Conservation (phyloP, 495 filamentous ascomycete genomes). For the Xylaria longipes region DNA sequence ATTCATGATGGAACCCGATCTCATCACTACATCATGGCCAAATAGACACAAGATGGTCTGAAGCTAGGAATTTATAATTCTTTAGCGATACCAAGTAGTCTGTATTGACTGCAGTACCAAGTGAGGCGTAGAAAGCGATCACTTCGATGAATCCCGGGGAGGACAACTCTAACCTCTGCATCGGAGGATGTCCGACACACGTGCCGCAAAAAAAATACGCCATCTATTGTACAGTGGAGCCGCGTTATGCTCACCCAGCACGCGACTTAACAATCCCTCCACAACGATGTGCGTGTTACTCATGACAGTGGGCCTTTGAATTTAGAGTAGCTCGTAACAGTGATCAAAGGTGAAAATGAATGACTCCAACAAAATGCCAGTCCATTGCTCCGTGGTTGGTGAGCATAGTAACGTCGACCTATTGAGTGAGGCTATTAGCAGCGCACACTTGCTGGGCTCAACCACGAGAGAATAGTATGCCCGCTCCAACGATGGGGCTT, state of each 20-base stretch:
- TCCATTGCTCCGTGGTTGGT: not conserved
- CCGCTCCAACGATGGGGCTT: slow-evolving; percentile 60
- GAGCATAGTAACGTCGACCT: not conserved
- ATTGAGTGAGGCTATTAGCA: not conserved
- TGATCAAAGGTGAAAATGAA: slow-evolving; percentile 13
- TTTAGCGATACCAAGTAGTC: slow-evolving; percentile 16
- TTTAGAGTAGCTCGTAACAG: not conserved
- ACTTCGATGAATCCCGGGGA: not conserved
- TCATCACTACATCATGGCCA: not conserved
- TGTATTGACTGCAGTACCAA: slow-evolving; percentile 22
- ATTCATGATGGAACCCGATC: not conserved
- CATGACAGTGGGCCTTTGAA: not conserved
- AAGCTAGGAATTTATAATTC: not conserved
- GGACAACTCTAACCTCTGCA: not conserved
- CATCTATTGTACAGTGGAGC: slow-evolving; percentile 29
- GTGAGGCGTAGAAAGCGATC: slow-evolving; percentile 1
- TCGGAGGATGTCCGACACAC: not conserved
- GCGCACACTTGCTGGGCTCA: not conserved
- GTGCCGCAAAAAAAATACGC: slow-evolving; percentile 22
- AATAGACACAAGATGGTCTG: not conserved
- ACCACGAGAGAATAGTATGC: slow-evolving; percentile 24
- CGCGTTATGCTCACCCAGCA: slow-evolving; percentile 32
- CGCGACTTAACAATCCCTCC: slow-evolving; percentile 22
- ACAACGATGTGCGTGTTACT: slow-evolving; percentile 27
- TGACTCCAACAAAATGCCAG: slow-evolving; percentile 1